Base-by-base conservation (phyloP, 805 yeast species). In the Lipomyces mesembrius region DNA sequence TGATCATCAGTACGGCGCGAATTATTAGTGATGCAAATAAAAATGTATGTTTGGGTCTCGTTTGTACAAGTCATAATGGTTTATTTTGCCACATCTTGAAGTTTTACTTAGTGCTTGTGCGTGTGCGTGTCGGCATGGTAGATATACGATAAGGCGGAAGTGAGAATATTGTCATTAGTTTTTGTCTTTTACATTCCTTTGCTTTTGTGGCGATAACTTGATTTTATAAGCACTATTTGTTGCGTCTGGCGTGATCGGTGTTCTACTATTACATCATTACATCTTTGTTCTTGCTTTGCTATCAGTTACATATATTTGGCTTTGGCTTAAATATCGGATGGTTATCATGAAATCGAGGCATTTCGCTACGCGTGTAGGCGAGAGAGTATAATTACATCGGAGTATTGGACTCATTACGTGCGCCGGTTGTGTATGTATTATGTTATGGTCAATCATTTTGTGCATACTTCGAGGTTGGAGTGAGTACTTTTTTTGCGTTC, bases 101-200 rank as follows among this genome's bases (percentile, higher is more conserved):
- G 39, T 51, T 43, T 60, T 56, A 32, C 25, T 59, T 37, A 49
- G 64, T 53, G 43, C 59, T 20, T 46, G 25, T n/a, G 43, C 59
- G 29, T 46, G 25, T n/a, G 11, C 20, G n/a, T 22, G 27, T 22
- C 55, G 20, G 32, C 20, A 35, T 17, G 11, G 54, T 17, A 55
- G 64, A 54, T 61, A 55, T 55, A 56, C 55, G 60, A 56, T 56
- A 61, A 46, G 59, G 25, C 37, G 37, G 32, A 51, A 35, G 32
- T 52, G 58, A 39, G 32, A 43, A 52, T 17, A 25, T 20, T 27
- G n/a, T 43, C 34, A 32, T 3, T 3, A 17, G 60, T 25, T 49
- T 57, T 53, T 37, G 22, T 56, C 20, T 22, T 12, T 27, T 17
- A 8, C 62, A 32, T 51, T 56, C 58, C 29, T 67, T 34, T 57